phyloP scores from a whole-genome alignment of 352 stramenopile genomes.

The Phytophthora vignae region DNA sequence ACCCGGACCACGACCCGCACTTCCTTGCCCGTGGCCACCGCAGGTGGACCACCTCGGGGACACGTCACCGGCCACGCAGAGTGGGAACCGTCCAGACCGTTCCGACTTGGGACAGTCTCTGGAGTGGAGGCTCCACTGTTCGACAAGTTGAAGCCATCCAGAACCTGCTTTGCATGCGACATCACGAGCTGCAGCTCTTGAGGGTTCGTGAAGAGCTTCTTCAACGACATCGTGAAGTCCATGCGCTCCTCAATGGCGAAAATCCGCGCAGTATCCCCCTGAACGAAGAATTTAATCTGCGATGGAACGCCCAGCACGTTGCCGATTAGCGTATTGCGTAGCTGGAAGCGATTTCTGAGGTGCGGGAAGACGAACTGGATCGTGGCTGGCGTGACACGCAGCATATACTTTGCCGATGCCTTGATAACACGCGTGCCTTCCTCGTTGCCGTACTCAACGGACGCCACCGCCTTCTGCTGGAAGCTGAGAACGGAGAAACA shows the following conservation, averaged over 20 bases:
- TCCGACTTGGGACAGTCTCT: too few relatives aligned
- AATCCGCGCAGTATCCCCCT: not conserved
- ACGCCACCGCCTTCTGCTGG: not conserved
- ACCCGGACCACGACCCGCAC: too few relatives aligned
- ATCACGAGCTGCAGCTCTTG: not conserved
- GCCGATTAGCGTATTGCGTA: not conserved
- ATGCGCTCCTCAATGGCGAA: not conserved
- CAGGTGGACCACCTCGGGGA: too few relatives aligned
- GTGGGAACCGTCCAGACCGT: too few relatives aligned
- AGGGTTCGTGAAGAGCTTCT: not conserved
- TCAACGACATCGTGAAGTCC: not conserved
- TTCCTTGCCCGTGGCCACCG: too few relatives aligned
- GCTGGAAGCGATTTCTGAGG: not conserved
- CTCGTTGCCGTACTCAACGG: not conserved
- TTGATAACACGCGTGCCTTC: not conserved
- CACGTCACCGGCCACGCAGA: too few relatives aligned
- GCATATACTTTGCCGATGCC: not conserved
- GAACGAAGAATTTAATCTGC: slow-evolving; percentile 1
- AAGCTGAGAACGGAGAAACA: not conserved
- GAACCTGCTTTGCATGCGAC: not conserved
- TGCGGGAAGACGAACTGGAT: not conserved
- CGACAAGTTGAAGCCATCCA: not conserved
- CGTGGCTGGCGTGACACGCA: not conserved
- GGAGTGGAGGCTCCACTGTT: not conserved
- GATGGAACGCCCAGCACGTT: not conserved